These are phyloP conservation scores for Euphorbia lathyris DNA, from an alignment of 345 rosid species.

Conservation along the genomic window DNA sequence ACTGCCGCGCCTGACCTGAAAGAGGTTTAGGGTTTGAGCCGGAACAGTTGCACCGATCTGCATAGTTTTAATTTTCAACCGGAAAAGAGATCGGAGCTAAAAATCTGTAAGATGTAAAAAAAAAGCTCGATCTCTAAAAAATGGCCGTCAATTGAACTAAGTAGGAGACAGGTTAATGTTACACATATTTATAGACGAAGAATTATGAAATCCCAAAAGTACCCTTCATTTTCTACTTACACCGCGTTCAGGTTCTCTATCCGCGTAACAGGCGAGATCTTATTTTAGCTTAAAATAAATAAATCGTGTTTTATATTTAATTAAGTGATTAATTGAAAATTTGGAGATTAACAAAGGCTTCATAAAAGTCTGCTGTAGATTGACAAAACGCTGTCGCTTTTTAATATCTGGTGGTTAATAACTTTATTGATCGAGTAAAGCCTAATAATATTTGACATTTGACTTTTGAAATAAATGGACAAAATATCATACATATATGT, in stretches of 20 bases:
- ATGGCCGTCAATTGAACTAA: not conserved
- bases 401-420: not conserved
- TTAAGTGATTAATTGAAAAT: not conserved
- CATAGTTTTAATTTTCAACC: slow-evolving; percentile 23
- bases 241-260: not conserved
- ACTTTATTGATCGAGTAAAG: not conserved
- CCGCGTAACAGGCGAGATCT: not conserved
- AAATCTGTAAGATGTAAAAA: not conserved
- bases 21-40: slow-evolving; percentile 36
- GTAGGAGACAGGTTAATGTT: not conserved
- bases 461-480: not conserved
- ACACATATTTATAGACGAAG: slow-evolving; percentile 11
- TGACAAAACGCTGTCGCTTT: not conserved
- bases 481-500: not conserved
- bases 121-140: not conserved
- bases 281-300: too few species aligned
- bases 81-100: not conserved
- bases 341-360: not conserved
- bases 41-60: slow-evolving; percentile 49
- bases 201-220: not conserved
- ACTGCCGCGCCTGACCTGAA: slow-evolving; percentile 43
- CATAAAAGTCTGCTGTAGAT: slow-evolving; percentile 8
- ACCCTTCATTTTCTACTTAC: not conserved
- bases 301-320: not conserved
- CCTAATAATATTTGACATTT: not conserved